Evolutionary conservation across 495 filamentous ascomycete species (phyloP).

Genomic region (Hyaloscypha bicolor): DNA sequence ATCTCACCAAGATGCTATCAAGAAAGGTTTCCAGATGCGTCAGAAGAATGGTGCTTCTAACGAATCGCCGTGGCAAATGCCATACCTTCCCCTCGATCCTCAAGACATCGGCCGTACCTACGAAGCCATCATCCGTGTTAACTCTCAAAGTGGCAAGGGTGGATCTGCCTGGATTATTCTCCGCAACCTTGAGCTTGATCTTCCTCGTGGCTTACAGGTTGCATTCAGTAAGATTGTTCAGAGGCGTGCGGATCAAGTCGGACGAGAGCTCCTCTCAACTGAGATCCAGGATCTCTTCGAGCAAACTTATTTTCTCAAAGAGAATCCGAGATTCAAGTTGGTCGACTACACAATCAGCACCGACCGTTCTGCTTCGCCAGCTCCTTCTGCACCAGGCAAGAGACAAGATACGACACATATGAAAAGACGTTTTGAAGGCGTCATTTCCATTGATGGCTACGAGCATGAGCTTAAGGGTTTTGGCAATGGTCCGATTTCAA

Average conservation of each 20-base stretch:
- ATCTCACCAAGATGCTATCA: constrained; percentile 96
- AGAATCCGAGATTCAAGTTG: constrained; percentile 80
- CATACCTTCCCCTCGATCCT: constrained; percentile 92
- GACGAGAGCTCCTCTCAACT: constrained; percentile 76
- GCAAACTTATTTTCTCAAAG: constrained; percentile 78
- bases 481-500: constrained; percentile 90
- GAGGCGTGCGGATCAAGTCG: constrained; percentile 68
- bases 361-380: constrained; percentile 79
- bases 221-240: constrained; percentile 91
- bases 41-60: constrained; percentile 58
- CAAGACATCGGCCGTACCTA: constrained; percentile 94
- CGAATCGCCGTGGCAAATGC: constrained; percentile 70
- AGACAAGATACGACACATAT: constrained; percentile 75
- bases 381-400: constrained; percentile 67
- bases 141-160: constrained; percentile 94
- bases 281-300: constrained; percentile 91
- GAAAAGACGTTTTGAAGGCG: constrained; percentile 82
- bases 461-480: constrained; percentile 79
- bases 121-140: constrained; percentile 97
- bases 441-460: constrained; percentile 78
- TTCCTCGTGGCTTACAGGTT: constrained; percentile 90
- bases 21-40: constrained; percentile 87
- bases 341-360: constrained; percentile 91
- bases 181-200: constrained; percentile 83
- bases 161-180: constrained; percentile 95